Base-by-base conservation (phyloP, 2,329 filamentous ascomycete genomes). In the Raffaelea ambrosiae region DNA sequence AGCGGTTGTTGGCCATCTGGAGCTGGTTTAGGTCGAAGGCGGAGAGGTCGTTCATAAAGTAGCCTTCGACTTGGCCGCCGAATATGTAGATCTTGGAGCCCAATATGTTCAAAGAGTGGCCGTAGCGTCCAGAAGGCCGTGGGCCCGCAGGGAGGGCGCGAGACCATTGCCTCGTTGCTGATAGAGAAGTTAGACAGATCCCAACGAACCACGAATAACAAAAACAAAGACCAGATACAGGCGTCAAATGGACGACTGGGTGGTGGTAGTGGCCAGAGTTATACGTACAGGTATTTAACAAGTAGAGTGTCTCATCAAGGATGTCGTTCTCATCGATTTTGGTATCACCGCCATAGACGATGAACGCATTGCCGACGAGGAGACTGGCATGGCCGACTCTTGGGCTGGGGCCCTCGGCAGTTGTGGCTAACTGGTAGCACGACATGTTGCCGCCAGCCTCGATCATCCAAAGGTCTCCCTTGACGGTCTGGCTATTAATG, bases 1-100 rank as follows among this genome's bases (percentile, higher is more conserved):
- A 98, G 54, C 86, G 82, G 61, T 96, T 97, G 48, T 84, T 83
- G 11, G 90, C 83, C 63, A 86, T 88, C 64, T 97, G 93, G 16
- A 98, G 72, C 50, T 93, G 88, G 61, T 98, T 98, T 46, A 98
- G 70, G 61, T 98, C 94, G 59, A 98, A 98, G 10, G 90, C 89
- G 29, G 94, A 81, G 16, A 98, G 72, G 59, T 98, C 93, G 59
- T 98, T 98, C 81, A 98, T 97, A 61, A 98, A 98, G 61, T 84
- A 90, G 4, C 91, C 93, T 63, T 98, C 93, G 1, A 97, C 91
- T 61, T 98, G 93, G 44, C 93, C 93, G 62, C 93, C 93, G 62
- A 98, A 98, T 26, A 98, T 86, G 68, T 88, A 98, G 40, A 98
- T 91, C 63, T 94, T 97, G 51, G 93, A 97, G 22, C 91, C 91